Evolutionary conservation across 2,329 filamentous ascomycete species (phyloP).

Genomic region (Pochonia chlamydosporia): DNA sequence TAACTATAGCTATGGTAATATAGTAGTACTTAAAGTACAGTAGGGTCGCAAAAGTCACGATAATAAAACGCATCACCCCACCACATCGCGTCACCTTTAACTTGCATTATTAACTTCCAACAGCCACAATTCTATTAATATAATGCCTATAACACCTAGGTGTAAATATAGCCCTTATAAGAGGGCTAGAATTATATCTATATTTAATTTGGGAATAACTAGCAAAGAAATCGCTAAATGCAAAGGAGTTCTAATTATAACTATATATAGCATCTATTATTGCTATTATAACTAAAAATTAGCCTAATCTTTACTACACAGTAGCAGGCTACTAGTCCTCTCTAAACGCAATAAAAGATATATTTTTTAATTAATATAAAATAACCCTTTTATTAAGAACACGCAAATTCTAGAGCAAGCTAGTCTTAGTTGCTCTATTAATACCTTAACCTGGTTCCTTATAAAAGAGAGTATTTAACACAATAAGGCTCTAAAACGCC

Average conservation of each 20-base stretch:
- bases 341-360: slow-evolving; percentile 4
- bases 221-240: no score
- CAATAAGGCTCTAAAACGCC: background rate
- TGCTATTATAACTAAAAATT: background rate
- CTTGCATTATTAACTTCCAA: background rate
- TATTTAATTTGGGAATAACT: background rate
- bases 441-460: slow-evolving; percentile 5
- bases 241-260: no score
- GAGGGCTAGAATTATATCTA: background rate
- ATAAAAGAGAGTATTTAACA: slow-evolving; percentile 6
- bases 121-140: background rate
- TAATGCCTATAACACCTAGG: background rate
- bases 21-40: no score
- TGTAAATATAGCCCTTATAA: background rate
- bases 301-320: background rate
- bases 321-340: slow-evolving; percentile 1
- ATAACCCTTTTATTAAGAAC: slow-evolving; percentile 6
- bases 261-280: background rate
- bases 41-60: no score
- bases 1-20: no score
- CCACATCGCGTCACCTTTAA: background rate
- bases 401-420: slow-evolving; percentile 1
- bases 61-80: background rate
- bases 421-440: background rate
- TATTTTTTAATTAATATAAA: slow-evolving; percentile 4